Conservation (phyloP, 1,284 basidiomycete genomes). For the Pyrrhoderma lamaoense region DNA sequence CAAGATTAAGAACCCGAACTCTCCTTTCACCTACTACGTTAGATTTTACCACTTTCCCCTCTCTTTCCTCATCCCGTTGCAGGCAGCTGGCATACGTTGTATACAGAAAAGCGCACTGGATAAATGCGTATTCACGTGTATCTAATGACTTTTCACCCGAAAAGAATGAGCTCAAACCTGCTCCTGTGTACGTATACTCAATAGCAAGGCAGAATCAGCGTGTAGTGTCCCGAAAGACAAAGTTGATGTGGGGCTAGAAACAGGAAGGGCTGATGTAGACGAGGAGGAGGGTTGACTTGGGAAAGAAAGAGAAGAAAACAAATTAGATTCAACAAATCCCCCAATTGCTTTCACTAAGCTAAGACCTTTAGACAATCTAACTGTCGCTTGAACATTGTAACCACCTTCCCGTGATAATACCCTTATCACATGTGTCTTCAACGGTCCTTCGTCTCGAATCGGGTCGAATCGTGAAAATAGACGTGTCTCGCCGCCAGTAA, state of each 20-base stretch:
- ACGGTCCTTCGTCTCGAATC: constrained; percentile 55
- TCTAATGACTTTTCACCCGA: constrained; percentile 40
- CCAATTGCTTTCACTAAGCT: constrained; percentile 70
- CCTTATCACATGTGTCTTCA: constrained; percentile 71
- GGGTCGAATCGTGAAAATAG: constrained; percentile 88
- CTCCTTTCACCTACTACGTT: constrained; percentile 62
- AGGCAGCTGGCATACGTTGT: constrained; percentile 45
- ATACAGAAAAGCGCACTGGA: constrained; percentile 92
- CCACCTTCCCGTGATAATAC: constrained; percentile 61
- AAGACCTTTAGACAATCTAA: constrained; percentile 44
- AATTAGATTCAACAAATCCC: constrained; percentile 45
- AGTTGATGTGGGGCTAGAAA: neutral
- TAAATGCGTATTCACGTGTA: constrained; percentile 69
- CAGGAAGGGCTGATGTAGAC: neutral
- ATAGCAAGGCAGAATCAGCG: constrained; percentile 77
- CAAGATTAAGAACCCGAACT: constrained; percentile 83
- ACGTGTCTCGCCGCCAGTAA: constrained; percentile 90
- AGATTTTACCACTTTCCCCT: too few relatives aligned
- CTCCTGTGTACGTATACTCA: constrained; percentile 53
- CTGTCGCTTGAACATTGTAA: constrained; percentile 10
- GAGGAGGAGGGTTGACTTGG: too few relatives aligned
- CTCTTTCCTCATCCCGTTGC: too few relatives aligned
- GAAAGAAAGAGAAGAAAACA: too few relatives aligned
- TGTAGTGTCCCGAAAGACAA: constrained; percentile 72
- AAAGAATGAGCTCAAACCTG: neutral